Evolutionary conservation across 2,329 filamentous ascomycete species (phyloP).

Genomic region (Waltergamsia citrina): DNA sequence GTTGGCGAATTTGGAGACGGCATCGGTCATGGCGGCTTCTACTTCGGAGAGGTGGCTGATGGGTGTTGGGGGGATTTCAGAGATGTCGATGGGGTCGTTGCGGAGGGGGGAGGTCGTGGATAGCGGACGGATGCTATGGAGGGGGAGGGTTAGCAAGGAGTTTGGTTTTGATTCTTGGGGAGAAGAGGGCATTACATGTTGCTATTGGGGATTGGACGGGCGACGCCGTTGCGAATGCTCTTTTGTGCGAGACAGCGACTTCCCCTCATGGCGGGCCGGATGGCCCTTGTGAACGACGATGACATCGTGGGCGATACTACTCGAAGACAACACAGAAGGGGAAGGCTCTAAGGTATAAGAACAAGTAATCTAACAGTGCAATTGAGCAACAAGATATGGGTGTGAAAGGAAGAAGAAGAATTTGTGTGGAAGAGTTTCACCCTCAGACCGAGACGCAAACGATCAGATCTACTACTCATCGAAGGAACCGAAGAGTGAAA

Average conservation of each 20-base stretch:
- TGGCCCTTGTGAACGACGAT: conserved; percentile 39
- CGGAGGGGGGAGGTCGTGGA: conserved; percentile 49
- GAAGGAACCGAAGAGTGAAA: too few species aligned
- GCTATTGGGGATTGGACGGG: conserved; percentile 9
- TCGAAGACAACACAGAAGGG: background rate
- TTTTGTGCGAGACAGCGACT: conserved; percentile 25
- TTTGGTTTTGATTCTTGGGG: too few species aligned
- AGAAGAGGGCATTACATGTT: too few species aligned
- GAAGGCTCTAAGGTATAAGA: background rate
- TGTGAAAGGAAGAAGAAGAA: too few species aligned
- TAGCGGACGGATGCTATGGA: conserved; percentile 36
- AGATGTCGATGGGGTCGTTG: conserved; percentile 47
- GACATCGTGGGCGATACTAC: conserved; percentile 12
- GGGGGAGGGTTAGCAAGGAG: too few species aligned
- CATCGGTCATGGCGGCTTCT: conserved; percentile 80
- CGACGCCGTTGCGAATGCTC: conserved; percentile 12
- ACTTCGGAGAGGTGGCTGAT: conserved; percentile 89
- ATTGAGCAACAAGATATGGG: too few species aligned
- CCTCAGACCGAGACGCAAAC: too few species aligned
- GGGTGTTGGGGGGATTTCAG: conserved; percentile 76
- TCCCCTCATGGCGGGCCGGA: conserved; percentile 41
- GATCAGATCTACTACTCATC: too few species aligned
- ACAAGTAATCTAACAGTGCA: too few species aligned
- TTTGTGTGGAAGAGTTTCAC: too few species aligned
- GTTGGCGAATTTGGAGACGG: conserved; percentile 82